Evolutionary conservation across 192 early-diverging fungal species (phyloP).

Genomic region (Backusella tuberculispora): DNA sequence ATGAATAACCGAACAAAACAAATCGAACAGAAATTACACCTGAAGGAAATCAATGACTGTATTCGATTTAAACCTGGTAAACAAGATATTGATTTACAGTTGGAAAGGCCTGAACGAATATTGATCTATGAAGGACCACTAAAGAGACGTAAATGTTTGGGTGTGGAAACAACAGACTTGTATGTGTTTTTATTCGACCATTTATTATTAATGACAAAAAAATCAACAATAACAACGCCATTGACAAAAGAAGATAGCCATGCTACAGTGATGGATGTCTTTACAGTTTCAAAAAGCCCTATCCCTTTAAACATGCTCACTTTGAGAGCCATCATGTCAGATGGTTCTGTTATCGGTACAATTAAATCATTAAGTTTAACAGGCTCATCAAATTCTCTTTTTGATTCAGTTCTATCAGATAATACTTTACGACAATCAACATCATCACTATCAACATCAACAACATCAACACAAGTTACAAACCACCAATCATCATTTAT

Average conservation of each 20-base stretch:
- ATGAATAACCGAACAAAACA: constrained; percentile 28
- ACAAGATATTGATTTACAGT: constrained; percentile 48
- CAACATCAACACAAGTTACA: constrained; percentile 39
- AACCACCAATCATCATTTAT: constrained; percentile 55
- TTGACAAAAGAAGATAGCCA: background rate
- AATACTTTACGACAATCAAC: background rate
- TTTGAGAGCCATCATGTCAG: background rate
- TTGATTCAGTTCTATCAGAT: background rate
- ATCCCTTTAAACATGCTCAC: constrained; percentile 78
- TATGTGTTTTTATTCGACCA: constrained; percentile 91
- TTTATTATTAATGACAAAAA: constrained; percentile 74
- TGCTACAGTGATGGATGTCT: constrained; percentile 31
- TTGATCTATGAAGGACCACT: constrained; percentile 81
- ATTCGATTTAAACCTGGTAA: constrained; percentile 15
- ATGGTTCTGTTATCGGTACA: background rate
- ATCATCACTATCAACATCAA: constrained; percentile 25
- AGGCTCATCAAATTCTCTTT: background rate
- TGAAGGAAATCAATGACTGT: constrained; percentile 27
- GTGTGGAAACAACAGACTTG: constrained; percentile 64
- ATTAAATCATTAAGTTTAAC: background rate
- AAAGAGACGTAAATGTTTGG: constrained; percentile 39
- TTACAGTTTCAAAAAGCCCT: constrained; percentile 67
- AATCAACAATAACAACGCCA: constrained; percentile 40
- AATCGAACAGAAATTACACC: constrained; percentile 5
- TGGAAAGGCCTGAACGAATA: constrained; percentile 69